Percentiles rank a stretch among this genome's conserved stretches.
phyloP scores from a whole-genome alignment of 441 rosid species.

The Eruca vesicaria region DNA sequence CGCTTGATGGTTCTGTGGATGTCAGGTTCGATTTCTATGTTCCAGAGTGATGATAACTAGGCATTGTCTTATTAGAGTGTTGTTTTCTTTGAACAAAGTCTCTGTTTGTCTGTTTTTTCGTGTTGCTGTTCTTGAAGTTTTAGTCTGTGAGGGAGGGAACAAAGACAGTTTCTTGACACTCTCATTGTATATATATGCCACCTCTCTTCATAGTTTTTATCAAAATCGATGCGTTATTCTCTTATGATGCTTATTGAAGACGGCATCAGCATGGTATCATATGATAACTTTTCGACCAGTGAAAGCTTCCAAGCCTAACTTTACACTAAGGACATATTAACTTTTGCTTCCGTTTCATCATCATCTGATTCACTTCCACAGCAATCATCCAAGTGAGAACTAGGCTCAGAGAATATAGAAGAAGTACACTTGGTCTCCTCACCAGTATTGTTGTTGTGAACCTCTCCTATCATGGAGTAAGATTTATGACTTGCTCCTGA shows the following conservation, averaged over 20 bases:
- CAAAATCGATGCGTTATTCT: neutral
- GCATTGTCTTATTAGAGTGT: neutral
- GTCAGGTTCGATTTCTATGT: slow-evolving; percentile 87
- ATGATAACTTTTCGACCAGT: neutral
- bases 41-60: slow-evolving; percentile 67
- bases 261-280: slow-evolving; percentile 63
- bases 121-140: slow-evolving; percentile 20
- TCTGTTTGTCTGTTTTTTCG: slow-evolving; percentile 18
- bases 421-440: too few species aligned
- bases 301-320: slow-evolving; percentile 71
- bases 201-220: neutral
- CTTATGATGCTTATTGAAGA: slow-evolving; percentile 3
- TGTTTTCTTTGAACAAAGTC: slow-evolving; percentile 10
- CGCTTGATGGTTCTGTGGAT: slow-evolving; percentile 79
- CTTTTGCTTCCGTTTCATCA: slow-evolving; percentile 68
- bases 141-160: slow-evolving; percentile 19
- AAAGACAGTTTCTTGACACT: slow-evolving; percentile 28
- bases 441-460: too few species aligned
- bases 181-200: slow-evolving; percentile 43
- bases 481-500: too few species aligned
- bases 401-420: too few species aligned
- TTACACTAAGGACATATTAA: slow-evolving; percentile 65
- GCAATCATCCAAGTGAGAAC: slow-evolving; percentile 74
- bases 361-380: slow-evolving; percentile 52
- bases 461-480: too few species aligned